Evolutionary conservation across 495 filamentous ascomycete species (phyloP).

Genomic region (Talaromyces trachyspermus): DNA sequence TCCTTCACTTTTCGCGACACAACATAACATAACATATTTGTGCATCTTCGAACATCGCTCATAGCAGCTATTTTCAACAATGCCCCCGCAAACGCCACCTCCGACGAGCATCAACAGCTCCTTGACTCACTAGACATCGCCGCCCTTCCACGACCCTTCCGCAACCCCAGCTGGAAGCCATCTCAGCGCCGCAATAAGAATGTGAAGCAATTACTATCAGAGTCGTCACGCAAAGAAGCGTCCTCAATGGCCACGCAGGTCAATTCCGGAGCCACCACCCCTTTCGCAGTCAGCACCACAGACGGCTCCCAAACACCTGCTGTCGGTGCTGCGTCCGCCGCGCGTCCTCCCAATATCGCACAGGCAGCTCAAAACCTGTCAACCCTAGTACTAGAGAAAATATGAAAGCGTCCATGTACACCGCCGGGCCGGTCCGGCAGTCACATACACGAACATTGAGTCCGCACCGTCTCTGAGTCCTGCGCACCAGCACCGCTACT

Average conservation of each 20-base stretch:
- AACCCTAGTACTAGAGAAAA: slow-evolving; percentile 77
- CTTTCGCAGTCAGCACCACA: slow-evolving; percentile 47
- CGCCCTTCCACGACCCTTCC: slow-evolving; percentile 72
- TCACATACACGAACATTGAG: slow-evolving; percentile 93
- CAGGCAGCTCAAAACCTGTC: slow-evolving; percentile 79
- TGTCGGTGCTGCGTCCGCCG: slow-evolving; percentile 30
- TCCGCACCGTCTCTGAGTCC: slow-evolving; percentile 74
- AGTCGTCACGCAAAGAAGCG: slow-evolving; percentile 76
- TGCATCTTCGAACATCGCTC: not conserved
- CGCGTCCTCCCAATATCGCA: slow-evolving; percentile 61
- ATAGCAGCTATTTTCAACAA: slow-evolving; percentile 8
- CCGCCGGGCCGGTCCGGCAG: slow-evolving; percentile 56
- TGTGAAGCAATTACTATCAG: slow-evolving; percentile 92
- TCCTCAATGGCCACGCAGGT: slow-evolving; percentile 71
- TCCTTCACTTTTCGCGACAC: not conserved
- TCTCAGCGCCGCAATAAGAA: slow-evolving; percentile 96
- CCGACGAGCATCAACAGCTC: slow-evolving; percentile 50
- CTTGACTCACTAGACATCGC: slow-evolving; percentile 87
- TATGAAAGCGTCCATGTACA: slow-evolving; percentile 12
- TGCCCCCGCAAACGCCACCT: slow-evolving; percentile 40
- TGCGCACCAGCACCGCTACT: slow-evolving; percentile 73
- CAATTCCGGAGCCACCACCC: slow-evolving; percentile 74
- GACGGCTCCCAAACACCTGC: slow-evolving; percentile 52
- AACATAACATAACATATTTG: not conserved
- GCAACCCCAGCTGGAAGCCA: slow-evolving; percentile 80